Evolutionary conservation across 148 eudicot species (phyloP).

Genomic region (Rhododendron mucronatum): DNA sequence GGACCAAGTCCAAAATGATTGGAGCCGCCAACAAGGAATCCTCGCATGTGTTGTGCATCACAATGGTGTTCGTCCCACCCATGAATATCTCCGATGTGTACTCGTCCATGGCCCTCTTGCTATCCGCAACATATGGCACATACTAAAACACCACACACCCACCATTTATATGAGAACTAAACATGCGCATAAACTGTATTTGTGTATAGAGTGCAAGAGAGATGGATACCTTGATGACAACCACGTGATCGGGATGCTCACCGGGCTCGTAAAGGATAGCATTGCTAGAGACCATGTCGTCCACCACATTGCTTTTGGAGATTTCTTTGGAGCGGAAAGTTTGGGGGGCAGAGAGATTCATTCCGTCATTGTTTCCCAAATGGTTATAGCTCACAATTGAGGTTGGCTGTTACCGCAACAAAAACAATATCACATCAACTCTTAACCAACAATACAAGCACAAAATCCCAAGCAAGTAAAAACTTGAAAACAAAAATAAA

Average conservation of each 20-base stretch:
- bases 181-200: no score
- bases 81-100: constrained; percentile 97
- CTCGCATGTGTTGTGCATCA: constrained; percentile 94
- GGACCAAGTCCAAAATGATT: constrained; percentile 87
- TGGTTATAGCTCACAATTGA: constrained; percentile 99
- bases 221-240: constrained; percentile 83
- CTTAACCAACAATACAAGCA: neutral
- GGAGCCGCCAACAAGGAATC: constrained; percentile 97
- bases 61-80: constrained; percentile 93
- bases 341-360: constrained; percentile 97
- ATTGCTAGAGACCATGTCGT: constrained; percentile 97
- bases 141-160: constrained; percentile 35
- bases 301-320: constrained; percentile 97
- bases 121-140: constrained; percentile 95
- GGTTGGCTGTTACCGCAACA: constrained; percentile 60
- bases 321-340: constrained; percentile 97
- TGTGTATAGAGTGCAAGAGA: no score
- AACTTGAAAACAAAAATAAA: neutral
- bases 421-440: neutral
- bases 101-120: constrained; percentile 99
- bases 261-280: constrained; percentile 91
- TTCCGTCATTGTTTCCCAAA: constrained; percentile 98
- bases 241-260: constrained; percentile 98
- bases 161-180: neutral
- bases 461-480: neutral